Evolutionary conservation across 495 filamentous ascomycete species (phyloP).

Genomic region (Aspergillus homomorphus): DNA sequence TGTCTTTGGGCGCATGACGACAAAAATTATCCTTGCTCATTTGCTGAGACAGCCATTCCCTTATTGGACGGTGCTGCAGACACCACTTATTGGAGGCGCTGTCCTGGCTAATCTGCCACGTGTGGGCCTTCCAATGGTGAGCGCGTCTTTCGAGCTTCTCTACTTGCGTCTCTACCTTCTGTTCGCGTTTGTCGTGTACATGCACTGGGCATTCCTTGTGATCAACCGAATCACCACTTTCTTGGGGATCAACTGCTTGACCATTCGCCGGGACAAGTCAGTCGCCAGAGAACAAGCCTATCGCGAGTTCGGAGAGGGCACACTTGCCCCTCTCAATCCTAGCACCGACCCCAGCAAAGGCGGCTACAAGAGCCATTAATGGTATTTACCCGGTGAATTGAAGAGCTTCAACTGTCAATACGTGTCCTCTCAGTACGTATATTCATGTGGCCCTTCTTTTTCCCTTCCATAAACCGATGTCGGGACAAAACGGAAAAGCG

Average conservation of each 20-base stretch:
- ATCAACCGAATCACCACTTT: conserved; percentile 89
- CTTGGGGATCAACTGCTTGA: conserved; percentile 89
- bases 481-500: neutral
- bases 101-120: conserved; percentile 77
- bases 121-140: conserved; percentile 65
- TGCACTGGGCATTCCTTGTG: conserved; percentile 86
- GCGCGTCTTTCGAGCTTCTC: conserved; percentile 60
- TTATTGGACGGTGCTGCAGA: conserved; percentile 89
- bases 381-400: neutral
- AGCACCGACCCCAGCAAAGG: conserved; percentile 16
- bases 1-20: conserved; percentile 99
- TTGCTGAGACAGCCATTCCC: conserved; percentile 91
- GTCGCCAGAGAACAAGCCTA: conserved; percentile 39
- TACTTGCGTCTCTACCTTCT: conserved; percentile 82
- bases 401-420: neutral
- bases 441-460: neutral
- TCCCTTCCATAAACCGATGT: neutral
- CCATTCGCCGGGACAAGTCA: conserved; percentile 65
- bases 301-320: conserved; percentile 31
- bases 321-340: conserved; percentile 5
- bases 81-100: conserved; percentile 80
- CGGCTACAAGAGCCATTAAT: conserved; percentile 20
- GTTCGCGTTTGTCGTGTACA: conserved; percentile 79
- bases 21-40: conserved; percentile 97
- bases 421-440: neutral